Percentiles rank a stretch among this genome's conserved stretches.
Evolutionary conservation across 352 stramenopile species (phyloP).

Genomic region (Peronospora tabacina): DNA sequence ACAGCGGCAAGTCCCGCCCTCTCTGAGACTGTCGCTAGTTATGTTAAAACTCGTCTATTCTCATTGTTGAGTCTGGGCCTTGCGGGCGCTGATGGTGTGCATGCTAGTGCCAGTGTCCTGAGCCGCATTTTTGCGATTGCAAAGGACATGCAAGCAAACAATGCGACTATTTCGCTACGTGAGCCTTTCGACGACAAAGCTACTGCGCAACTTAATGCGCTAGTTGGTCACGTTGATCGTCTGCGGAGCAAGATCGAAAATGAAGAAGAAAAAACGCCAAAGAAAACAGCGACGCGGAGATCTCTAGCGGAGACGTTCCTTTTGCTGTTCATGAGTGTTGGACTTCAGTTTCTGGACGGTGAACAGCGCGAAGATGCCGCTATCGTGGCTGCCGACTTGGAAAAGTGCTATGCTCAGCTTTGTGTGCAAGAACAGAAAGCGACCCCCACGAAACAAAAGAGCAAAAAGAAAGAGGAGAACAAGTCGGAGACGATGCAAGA

Average conservation of each 20-base stretch:
- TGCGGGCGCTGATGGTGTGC: conserved; percentile 27
- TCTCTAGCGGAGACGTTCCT: conserved; percentile 54
- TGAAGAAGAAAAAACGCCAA: conserved; percentile 22
- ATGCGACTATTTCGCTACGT: conserved; percentile 24
- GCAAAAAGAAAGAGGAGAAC: conserved; percentile 26
- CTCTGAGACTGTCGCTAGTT: conserved; percentile 36
- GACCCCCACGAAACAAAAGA: conserved; percentile 27
- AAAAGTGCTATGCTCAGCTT: conserved; percentile 62
- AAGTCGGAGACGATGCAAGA: conserved; percentile 20
- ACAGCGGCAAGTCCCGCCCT: conserved; percentile 34
- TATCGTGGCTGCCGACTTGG: conserved; percentile 52
- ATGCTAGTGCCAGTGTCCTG: conserved; percentile 33
- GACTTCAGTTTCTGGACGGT: conserved; percentile 62
- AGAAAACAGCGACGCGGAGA: conserved; percentile 22
- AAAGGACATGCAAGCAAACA: conserved; percentile 31
- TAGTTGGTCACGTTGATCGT: conserved; percentile 27
- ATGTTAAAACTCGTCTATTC: conserved; percentile 58
- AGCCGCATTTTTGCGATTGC: conserved; percentile 39
- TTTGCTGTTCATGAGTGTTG: conserved; percentile 67
- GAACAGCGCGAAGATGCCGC: conserved; percentile 54
- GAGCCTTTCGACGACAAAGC: conserved; percentile 36
- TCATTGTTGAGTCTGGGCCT: conserved; percentile 53
- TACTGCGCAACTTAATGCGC: conserved; percentile 9
- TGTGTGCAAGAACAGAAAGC: conserved; percentile 20
- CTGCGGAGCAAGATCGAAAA: conserved; percentile 34